phyloP scores from a whole-genome alignment of 2,329 filamentous ascomycete genomes.

The Xylariaceae sp. region DNA sequence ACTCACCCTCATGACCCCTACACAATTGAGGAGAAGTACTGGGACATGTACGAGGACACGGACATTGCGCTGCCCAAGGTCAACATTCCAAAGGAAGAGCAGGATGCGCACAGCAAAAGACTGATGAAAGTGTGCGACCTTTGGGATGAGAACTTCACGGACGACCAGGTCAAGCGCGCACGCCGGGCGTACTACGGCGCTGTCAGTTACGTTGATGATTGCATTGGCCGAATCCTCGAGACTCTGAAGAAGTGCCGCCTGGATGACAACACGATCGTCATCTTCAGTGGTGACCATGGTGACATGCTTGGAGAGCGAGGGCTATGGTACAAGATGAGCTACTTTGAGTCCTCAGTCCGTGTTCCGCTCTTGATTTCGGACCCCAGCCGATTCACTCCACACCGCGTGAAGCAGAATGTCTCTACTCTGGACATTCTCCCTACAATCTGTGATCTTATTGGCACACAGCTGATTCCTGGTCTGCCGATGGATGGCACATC shows the following conservation, averaged over 20 bases:
- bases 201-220: slow-evolving; percentile 90
- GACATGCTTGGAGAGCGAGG: slow-evolving; percentile 94
- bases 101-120: slow-evolving; percentile 83
- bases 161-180: slow-evolving; percentile 81
- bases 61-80: slow-evolving; percentile 82
- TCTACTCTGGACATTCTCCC: slow-evolving; percentile 88
- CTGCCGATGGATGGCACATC: slow-evolving; percentile 86
- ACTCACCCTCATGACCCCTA: slow-evolving; percentile 95
- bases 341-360: slow-evolving; percentile 86
- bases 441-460: slow-evolving; percentile 79
- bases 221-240: slow-evolving; percentile 76
- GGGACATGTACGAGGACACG: slow-evolving; percentile 85
- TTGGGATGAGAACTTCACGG: slow-evolving; percentile 76
- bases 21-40: slow-evolving; percentile 89
- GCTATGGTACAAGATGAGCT: slow-evolving; percentile 97
- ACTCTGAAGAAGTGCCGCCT: slow-evolving; percentile 76
- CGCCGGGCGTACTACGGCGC: slow-evolving; percentile 88
- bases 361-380: slow-evolving; percentile 84
- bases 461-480: slow-evolving; percentile 61
- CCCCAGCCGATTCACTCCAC: slow-evolving; percentile 69
- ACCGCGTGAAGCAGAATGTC: slow-evolving; percentile 76
- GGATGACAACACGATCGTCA: slow-evolving; percentile 80
- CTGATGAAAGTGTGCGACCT: slow-evolving; percentile 83
- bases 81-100: slow-evolving; percentile 71
- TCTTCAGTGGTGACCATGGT: slow-evolving; percentile 91